Evolutionary conservation across 2,329 filamentous ascomycete species (phyloP), one percentile per base, ranked within the genome.

Genomic region (Colletotrichum horii): DNA sequence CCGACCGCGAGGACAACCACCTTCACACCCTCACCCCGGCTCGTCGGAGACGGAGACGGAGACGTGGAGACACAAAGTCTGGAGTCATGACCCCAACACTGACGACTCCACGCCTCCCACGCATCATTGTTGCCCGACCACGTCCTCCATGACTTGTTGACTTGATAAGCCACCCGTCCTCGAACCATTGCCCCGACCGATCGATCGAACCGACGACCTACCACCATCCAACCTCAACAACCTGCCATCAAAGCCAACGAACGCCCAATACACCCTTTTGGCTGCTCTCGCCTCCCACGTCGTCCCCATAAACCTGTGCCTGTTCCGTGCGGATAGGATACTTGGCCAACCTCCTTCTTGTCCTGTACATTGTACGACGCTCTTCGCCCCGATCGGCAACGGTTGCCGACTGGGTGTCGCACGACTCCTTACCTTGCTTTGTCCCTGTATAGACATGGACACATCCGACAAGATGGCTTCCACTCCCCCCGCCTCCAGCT

Each of bases 51-150:
- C 67, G 34, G 19, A 48, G 58, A 32, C 58, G 73, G 32, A 67
- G 56, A 67, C 73, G 43, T 64, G 71, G 72, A 67, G 62, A 72
- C 69, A 34, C 24, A 24, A 22, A 28, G 56, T 24, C 62, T 71
- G 43, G 62, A 75, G 69, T 72, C 69, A 75, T 75, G 69, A 75
- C 73, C 69, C 69, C 69, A 43, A 70, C 56, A 70, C 34, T 61
- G 48, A 66, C 68, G 36, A 74, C 61, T 67, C 38, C 62, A n/a
- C 32, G 58, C 62, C 56, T 56, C 9, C 32, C 52, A 55, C 48
- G 55, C 69, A 75, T 56, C 62, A 56, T 60, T 36, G 52, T 58
- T 26, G 30, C 19, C 69, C 73, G 22, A 62, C 26, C 30, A 56
- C 55, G 62, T 61, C 70, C 69, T 72, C 55, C 32, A 16, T 62